phyloP scores from a whole-genome alignment of 139 green algal species.

The Picochlorum sp. region DNA sequence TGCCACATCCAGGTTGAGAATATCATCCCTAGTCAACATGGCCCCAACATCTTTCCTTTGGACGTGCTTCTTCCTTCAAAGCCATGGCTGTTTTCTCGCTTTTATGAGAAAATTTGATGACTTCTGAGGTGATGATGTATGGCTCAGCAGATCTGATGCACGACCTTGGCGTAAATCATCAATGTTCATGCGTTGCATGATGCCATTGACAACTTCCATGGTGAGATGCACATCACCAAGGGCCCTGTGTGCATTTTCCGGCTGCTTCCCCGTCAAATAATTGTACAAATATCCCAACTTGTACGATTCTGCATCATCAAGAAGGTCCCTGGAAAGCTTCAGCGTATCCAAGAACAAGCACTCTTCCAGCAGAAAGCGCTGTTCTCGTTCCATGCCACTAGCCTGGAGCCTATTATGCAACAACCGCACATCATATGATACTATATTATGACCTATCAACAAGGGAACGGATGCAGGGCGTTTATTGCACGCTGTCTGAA shows the following conservation, averaged over 20 bases:
- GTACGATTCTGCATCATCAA: neutral
- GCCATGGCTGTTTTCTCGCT: too few relatives aligned
- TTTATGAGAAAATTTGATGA: too few relatives aligned
- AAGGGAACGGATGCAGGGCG: slow-evolving; percentile 10
- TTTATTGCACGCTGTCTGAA: slow-evolving; percentile 13
- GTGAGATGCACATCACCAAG: slow-evolving; percentile 1
- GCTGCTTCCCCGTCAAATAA: slow-evolving; percentile 5
- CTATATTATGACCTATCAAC: slow-evolving; percentile 31
- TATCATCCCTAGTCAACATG: too few relatives aligned
- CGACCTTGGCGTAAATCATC: neutral
- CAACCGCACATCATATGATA: slow-evolving; percentile 25
- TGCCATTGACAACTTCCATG: slow-evolving; percentile 2
- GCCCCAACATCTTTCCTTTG: too few relatives aligned
- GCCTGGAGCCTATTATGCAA: slow-evolving; percentile 26
- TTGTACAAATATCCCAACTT: slow-evolving; percentile 5
- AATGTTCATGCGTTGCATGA: neutral
- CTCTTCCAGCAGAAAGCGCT: slow-evolving; percentile 26
- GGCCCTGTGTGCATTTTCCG: slow-evolving; percentile 1
- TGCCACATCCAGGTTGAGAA: neutral
- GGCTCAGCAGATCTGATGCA: neutral
- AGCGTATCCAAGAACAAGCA: slow-evolving; percentile 39
- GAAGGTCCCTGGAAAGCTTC: slow-evolving; percentile 13
- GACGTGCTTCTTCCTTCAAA: too few relatives aligned
- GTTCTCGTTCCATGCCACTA: neutral
- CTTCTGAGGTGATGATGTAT: too few relatives aligned